Percentiles rank a stretch among this genome's conserved stretches.
phyloP scores from a whole-genome alignment of 129 eudicot species.

The Scalesia atractyloides region DNA sequence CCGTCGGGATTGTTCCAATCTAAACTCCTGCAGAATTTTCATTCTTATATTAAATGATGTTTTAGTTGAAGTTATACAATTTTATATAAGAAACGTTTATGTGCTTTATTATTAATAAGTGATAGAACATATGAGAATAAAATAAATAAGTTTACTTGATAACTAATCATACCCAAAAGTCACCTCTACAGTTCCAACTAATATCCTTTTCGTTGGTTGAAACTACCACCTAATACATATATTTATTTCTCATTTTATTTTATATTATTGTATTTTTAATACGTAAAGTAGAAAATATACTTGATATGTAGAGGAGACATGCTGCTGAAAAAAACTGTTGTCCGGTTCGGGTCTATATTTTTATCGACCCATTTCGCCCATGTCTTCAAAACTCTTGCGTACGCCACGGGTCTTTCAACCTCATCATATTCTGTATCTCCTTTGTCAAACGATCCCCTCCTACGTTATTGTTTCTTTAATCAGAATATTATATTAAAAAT shows the following conservation, averaged over 20 bases:
- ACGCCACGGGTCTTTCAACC: conserved; percentile 73
- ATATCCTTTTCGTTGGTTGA: conserved; percentile 27
- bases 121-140: not conserved
- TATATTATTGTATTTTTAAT: not conserved
- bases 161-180: conserved; percentile 26
- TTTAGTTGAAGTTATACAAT: not conserved
- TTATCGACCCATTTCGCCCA: conserved; percentile 91
- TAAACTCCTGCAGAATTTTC: conserved; percentile 58
- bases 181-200: conserved; percentile 26
- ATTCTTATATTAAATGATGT: not conserved
- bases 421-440: conserved; percentile 92
- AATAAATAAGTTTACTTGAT: conserved; percentile 19
- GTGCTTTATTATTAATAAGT: not conserved
- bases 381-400: conserved; percentile 72
- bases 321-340: conserved; percentile 83
- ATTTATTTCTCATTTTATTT: not conserved
- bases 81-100: not conserved
- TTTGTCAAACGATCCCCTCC: conserved; percentile 88
- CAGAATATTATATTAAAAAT: not conserved
- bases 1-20: conserved; percentile 93
- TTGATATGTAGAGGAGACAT: conserved; percentile 98
- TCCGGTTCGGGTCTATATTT: conserved; percentile 64
- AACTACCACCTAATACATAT: conserved; percentile 30
- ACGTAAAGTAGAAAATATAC: conserved; percentile 42
- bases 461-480: conserved; percentile 13